Evolutionary conservation across 2,329 filamentous ascomycete genomes (phyloP).

Genomic region (Trichoderma sp.): DNA sequence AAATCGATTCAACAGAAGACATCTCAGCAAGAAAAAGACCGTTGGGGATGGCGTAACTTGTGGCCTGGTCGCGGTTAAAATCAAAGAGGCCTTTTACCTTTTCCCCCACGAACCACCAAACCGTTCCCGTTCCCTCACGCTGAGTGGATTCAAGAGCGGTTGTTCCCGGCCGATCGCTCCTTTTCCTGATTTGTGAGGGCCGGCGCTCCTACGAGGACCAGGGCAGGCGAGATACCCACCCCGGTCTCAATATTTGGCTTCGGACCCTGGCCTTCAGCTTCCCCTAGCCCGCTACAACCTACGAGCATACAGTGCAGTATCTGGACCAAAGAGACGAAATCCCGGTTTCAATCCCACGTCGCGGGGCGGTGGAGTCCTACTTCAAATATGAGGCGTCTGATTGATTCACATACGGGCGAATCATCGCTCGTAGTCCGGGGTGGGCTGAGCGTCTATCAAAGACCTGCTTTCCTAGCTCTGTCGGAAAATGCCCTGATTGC

Average conservation of each 20-base stretch:
- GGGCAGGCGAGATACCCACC: not conserved
- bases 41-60: not conserved
- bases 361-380: not conserved
- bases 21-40: not conserved
- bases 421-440: not conserved
- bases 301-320: not conserved
- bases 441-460: not conserved
- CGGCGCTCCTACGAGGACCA: not conserved
- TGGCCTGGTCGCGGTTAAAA: not conserved
- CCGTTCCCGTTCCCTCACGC: not conserved
- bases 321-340: not conserved
- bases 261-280: not conserved
- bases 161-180: constrained; percentile 3
- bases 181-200: not conserved
- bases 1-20: not conserved
- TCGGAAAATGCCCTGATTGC: not conserved
- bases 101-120: not conserved
- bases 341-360: not conserved
- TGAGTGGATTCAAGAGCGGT: not conserved
- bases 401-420: not conserved
- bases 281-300: not conserved
- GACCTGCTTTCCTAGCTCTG: not conserved
- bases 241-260: not conserved
- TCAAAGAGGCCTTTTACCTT: not conserved
- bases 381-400: not conserved